phyloP scores from a whole-genome alignment of 495 filamentous ascomycete species.

The Bacidia rubella region DNA sequence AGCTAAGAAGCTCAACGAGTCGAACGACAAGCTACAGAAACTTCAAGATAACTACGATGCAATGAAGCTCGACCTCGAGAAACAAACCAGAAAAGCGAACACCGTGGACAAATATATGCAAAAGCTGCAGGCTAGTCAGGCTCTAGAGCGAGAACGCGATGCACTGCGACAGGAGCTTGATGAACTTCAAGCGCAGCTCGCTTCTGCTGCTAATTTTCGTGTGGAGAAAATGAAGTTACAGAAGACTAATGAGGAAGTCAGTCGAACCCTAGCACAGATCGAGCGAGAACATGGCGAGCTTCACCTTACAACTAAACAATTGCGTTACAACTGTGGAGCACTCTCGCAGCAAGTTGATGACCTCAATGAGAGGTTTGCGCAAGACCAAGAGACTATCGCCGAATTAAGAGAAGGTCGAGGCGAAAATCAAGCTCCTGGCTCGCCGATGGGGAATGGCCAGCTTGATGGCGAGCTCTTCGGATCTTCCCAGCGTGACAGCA shows the following conservation, averaged over 20 bases:
- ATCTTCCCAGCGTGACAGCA: constrained; percentile 6
- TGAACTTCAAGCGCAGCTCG: constrained; percentile 38
- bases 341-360: constrained; percentile 39
- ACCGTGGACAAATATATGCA: constrained; percentile 59
- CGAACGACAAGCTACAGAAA: constrained; percentile 37
- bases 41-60: constrained; percentile 56
- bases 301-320: constrained; percentile 39
- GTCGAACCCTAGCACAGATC: constrained; percentile 40
- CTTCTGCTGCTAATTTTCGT: constrained; percentile 25
- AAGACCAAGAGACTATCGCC: constrained; percentile 26
- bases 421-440: constrained; percentile 1
- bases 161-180: constrained; percentile 47
- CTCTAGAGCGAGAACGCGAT: constrained; percentile 58
- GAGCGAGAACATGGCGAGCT: constrained; percentile 50
- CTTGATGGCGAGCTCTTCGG: constrained; percentile 14
- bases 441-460: constrained; percentile 3
- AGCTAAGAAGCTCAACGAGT: constrained; percentile 10
- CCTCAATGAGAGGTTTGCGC: constrained; percentile 40
- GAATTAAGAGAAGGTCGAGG: constrained; percentile 12
- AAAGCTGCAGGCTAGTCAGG: constrained; percentile 59
- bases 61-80: constrained; percentile 57
- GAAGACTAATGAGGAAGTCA: constrained; percentile 44
- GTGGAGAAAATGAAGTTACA: constrained; percentile 22
- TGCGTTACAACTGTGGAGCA: constrained; percentile 46
- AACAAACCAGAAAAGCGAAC: constrained; percentile 69